phyloP scores from a whole-genome alignment of 177 flowering plant genomes.

The Vitis hybrid region DNA sequence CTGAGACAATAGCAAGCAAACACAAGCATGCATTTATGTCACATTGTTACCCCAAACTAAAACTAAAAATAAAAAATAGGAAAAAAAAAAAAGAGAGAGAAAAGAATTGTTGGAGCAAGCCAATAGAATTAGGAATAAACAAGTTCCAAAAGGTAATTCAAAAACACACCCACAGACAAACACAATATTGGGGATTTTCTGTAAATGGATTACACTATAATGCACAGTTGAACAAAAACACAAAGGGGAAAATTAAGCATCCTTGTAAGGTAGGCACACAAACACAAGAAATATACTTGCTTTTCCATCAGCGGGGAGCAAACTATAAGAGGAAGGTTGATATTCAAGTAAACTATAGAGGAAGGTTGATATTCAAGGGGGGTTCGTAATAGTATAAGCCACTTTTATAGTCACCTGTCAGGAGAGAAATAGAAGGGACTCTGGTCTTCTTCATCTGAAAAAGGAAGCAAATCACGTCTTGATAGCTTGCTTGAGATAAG shows the following conservation, averaged over 20 bases:
- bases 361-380: not conserved
- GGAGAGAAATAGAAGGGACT: slow-evolving; percentile 66
- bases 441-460: slow-evolving; percentile 43
- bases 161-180: not conserved
- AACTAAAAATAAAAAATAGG: too few relatives aligned
- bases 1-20: not conserved
- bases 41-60: not conserved
- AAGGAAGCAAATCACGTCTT: slow-evolving; percentile 52
- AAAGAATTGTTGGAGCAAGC: too few relatives aligned
- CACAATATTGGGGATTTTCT: not conserved
- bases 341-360: not conserved
- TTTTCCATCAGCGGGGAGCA: not conserved
- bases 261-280: not conserved
- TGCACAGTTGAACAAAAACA: not conserved
- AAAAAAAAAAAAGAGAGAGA: not conserved
- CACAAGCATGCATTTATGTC: not conserved
- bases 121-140: not conserved
- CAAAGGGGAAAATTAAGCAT: not conserved
- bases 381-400: not conserved
- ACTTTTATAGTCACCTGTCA: slow-evolving; percentile 59
- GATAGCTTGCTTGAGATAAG: slow-evolving; percentile 96
- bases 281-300: not conserved
- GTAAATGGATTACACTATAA: not conserved
- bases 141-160: not conserved
- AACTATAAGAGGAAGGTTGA: not conserved